These are phyloP conservation scores for Botrytis cinerea DNA, from an alignment of 2,329 filamentous ascomycete species.

Conservation along the genomic window DNA sequence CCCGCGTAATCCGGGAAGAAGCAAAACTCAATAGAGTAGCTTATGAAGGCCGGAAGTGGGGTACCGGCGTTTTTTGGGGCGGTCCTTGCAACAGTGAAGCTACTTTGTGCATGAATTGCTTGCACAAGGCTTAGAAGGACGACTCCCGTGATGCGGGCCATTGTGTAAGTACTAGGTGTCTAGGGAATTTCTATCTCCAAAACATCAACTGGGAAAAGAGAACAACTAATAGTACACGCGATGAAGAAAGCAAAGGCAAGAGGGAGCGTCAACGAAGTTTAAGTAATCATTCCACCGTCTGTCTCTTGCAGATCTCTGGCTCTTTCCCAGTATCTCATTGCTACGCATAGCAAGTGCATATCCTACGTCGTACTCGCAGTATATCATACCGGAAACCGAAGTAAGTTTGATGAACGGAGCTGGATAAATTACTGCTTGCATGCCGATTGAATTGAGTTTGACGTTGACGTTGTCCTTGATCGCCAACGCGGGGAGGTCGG, in stretches of 20 bases:
- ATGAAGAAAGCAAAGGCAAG: background rate
- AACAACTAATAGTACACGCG: background rate
- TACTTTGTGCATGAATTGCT: constrained; percentile 22
- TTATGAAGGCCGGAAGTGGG: constrained; percentile 50
- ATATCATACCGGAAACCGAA: constrained; percentile 13
- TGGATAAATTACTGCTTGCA: background rate
- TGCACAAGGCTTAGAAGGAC: constrained; percentile 6
- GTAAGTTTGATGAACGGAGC: background rate
- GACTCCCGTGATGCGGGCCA: constrained; percentile 5
- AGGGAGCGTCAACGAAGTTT: background rate
- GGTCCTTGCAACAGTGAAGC: constrained; percentile 16
- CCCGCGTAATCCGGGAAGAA: constrained; percentile 50
- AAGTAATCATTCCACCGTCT: background rate
- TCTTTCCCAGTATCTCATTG: constrained; percentile 15
- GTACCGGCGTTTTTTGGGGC: constrained; percentile 30
- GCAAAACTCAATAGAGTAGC: constrained; percentile 54
- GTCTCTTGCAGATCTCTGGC: constrained; percentile 11
- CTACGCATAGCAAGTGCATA: constrained; percentile 16
- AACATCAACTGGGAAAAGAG: background rate
- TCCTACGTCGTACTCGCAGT: constrained; percentile 14
- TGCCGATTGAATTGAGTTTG: background rate
- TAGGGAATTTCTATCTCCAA: background rate
- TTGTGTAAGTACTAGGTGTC: background rate
- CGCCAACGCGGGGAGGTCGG: background rate
- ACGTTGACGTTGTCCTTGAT: background rate